phyloP scores from a whole-genome alignment of 2,329 filamentous ascomycete species.

The Microdochium trichocladiopsis region DNA sequence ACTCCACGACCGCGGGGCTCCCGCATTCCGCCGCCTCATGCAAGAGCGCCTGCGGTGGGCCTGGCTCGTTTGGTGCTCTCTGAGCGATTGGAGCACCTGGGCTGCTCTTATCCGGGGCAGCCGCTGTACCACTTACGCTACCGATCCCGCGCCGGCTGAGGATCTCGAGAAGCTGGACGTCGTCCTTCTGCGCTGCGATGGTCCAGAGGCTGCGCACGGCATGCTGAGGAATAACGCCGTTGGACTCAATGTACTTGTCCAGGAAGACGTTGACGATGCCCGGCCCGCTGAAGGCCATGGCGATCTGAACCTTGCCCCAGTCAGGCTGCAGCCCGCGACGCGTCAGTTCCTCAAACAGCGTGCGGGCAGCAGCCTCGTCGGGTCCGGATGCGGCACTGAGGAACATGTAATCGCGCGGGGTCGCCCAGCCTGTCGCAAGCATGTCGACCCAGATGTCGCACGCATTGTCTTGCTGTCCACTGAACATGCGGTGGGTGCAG shows the following conservation, averaged over 20 bases:
- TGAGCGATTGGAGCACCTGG: not conserved
- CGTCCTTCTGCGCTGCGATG: not conserved
- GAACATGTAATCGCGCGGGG: not conserved
- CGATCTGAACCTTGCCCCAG: not conserved
- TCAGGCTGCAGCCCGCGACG: not conserved
- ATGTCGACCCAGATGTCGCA: not conserved
- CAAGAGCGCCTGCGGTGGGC: not conserved
- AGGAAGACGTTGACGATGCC: not conserved
- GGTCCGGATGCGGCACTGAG: not conserved
- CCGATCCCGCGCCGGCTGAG: not conserved
- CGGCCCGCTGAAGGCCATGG: not conserved
- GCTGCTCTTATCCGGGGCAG: not conserved
- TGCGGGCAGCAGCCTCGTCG: not conserved
- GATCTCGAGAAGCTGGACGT: not conserved
- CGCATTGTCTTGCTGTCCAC: not conserved
- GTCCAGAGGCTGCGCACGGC: not conserved
- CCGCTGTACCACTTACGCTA: not conserved
- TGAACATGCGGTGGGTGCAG: not conserved
- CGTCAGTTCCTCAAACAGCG: not conserved
- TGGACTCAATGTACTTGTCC: not conserved
- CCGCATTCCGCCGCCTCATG: not conserved
- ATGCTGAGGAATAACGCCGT: not conserved
- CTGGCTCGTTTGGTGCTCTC: not conserved
- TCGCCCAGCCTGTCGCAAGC: not conserved
- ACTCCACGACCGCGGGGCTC: not conserved